Evolutionary conservation across 2,329 filamentous ascomycete genomes (phyloP).

Genomic region (Helotiales sp.): DNA sequence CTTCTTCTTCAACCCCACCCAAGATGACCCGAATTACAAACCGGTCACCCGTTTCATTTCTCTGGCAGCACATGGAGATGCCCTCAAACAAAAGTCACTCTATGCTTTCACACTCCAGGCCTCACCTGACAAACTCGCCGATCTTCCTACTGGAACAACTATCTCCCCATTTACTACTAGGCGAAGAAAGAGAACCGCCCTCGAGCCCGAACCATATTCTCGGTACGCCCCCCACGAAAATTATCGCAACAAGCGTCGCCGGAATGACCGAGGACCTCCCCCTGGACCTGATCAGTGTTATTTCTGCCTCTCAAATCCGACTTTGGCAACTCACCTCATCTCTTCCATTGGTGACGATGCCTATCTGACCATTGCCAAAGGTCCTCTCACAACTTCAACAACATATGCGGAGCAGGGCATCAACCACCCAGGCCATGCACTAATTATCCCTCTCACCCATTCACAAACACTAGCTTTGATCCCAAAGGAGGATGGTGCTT

Average conservation of each 20-base stretch:
- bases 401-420: conserved; percentile 71
- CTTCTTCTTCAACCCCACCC: conserved; percentile 72
- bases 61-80: conserved; percentile 77
- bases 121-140: conserved; percentile 61
- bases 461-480: conserved; percentile 75
- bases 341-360: conserved; percentile 85
- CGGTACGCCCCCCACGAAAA: conserved; percentile 58
- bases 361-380: conserved; percentile 92
- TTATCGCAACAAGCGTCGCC: conserved; percentile 49
- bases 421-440: conserved; percentile 80
- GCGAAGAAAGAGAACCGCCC: conserved; percentile 56
- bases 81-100: conserved; percentile 77
- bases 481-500: conserved; percentile 57
- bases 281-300: conserved; percentile 83
- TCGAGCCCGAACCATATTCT: conserved; percentile 54
- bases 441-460: conserved; percentile 89
- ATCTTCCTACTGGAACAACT: conserved; percentile 73
- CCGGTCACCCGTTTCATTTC: conserved; percentile 88
- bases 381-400: conserved; percentile 74
- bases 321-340: conserved; percentile 84
- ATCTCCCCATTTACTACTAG: conserved; percentile 69
- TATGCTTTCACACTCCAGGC: conserved; percentile 78
- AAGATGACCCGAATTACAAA: conserved; percentile 58
- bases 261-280: conserved; percentile 52
- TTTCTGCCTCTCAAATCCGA: conserved; percentile 91